These are phyloP conservation scores for Pelagophyceae sp. DNA, from an alignment of 352 stramenopile species.

Conservation along the genomic window DNA sequence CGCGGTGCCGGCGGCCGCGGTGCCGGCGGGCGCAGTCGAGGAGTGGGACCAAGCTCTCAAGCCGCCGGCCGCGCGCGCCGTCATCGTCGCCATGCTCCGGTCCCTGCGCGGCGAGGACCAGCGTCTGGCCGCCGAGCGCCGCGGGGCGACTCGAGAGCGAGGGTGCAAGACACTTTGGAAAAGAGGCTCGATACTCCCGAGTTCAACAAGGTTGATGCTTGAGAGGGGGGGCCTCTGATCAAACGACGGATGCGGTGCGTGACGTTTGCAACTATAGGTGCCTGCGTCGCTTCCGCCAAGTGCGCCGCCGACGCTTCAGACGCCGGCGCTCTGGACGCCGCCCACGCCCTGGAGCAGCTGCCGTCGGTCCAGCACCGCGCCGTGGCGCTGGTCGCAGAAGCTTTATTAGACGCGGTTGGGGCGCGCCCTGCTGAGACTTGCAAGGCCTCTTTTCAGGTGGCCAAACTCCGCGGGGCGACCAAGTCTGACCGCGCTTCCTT, in stretches of 20 bases:
- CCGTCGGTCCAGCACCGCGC: not conserved
- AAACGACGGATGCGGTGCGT: too few species aligned
- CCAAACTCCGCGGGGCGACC: not conserved
- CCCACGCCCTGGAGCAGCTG: not conserved
- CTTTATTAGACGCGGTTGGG: not conserved
- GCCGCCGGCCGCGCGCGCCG: too few species aligned
- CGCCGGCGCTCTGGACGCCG: not conserved
- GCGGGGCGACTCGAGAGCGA: too few species aligned
- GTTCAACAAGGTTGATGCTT: too few species aligned
- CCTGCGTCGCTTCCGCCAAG: not conserved
- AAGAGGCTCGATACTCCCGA: too few species aligned
- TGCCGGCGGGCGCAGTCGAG: too few species aligned
- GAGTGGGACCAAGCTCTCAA: not conserved
- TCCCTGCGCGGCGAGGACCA: not conserved
- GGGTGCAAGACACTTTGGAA: too few species aligned
- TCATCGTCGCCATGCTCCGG: not conserved
- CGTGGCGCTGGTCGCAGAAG: not conserved
- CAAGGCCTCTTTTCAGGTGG: not conserved
- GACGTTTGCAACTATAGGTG: not conserved
- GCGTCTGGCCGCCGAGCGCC: too few species aligned
- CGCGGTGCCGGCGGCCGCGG: too few species aligned
- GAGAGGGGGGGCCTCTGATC: too few species aligned
- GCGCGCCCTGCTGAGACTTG: not conserved
- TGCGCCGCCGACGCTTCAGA: not conserved
- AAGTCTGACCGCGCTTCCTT: not conserved